Evolutionary conservation across 2,329 filamentous ascomycete species (phyloP).

Genomic region (Aspergillus spinulosporus): DNA sequence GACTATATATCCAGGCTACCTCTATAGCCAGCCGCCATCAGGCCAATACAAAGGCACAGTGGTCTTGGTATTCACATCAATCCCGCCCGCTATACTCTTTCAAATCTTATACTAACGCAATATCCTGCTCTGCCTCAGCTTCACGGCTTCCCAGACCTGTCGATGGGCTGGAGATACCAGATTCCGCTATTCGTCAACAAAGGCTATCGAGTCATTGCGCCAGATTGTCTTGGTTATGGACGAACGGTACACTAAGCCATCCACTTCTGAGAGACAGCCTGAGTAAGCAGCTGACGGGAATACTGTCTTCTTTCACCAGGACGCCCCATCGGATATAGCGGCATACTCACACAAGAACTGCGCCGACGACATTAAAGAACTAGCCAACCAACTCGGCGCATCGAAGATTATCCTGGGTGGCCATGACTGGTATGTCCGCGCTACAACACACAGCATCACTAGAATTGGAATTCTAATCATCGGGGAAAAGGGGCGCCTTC

Average conservation of each 20-base stretch:
- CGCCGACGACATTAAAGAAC: constrained; percentile 70
- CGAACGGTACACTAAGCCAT: constrained; percentile 56
- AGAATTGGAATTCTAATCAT: no score
- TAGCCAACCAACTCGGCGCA: constrained; percentile 61
- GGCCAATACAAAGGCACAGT: constrained; percentile 52
- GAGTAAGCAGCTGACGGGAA: constrained; percentile 38
- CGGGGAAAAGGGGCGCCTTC: constrained; percentile 63
- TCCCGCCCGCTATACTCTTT: not conserved
- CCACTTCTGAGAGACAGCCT: not conserved
- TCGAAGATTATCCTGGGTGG: constrained; percentile 75
- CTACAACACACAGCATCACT: not conserved
- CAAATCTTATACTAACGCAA: not conserved
- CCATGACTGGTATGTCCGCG: constrained; percentile 70
- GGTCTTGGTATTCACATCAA: constrained; percentile 48
- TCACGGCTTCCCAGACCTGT: constrained; percentile 81
- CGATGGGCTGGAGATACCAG: constrained; percentile 86
- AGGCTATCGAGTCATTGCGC: constrained; percentile 75
- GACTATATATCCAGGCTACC: constrained; percentile 46
- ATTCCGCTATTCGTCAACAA: constrained; percentile 72
- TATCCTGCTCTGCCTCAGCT: constrained; percentile 43
- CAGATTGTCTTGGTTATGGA: constrained; percentile 86
- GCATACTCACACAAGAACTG: constrained; percentile 72
- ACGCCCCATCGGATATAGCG: constrained; percentile 60
- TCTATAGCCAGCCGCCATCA: constrained; percentile 51
- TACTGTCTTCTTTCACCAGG: constrained; percentile 27